phyloP scores from a whole-genome alignment of 805 yeast species.

The Sugiyamaella qingdaonensis region DNA sequence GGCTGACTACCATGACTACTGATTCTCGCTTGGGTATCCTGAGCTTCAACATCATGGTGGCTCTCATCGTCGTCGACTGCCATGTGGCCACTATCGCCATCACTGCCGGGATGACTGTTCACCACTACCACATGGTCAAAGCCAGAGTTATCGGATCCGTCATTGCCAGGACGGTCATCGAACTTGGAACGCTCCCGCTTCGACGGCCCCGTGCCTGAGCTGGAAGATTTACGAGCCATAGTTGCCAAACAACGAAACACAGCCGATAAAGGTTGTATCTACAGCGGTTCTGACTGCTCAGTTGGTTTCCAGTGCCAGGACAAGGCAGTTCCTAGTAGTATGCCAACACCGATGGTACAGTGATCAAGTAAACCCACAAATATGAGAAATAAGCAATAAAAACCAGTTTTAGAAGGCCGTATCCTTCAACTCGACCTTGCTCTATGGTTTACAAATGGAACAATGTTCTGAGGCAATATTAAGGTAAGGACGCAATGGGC shows the following conservation, averaged over 20 bases:
- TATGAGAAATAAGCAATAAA: too few species aligned
- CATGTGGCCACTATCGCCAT: conserved; percentile 98
- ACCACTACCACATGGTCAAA: neutral
- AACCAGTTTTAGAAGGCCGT: too few species aligned
- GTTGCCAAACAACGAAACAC: neutral
- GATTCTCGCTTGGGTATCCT: conserved; percentile 30
- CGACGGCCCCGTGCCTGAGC: neutral
- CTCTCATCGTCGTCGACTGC: conserved; percentile 65
- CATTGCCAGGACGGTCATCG: neutral
- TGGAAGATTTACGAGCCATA: neutral
- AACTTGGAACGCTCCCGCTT: neutral
- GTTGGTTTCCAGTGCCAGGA: too few species aligned
- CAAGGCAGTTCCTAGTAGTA: too few species aligned
- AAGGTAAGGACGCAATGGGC: neutral
- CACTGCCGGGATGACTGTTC: conserved; percentile 68
- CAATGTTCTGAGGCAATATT: neutral
- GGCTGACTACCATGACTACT: conserved; percentile 24
- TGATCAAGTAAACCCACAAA: too few species aligned
- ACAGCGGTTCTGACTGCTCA: too few species aligned
- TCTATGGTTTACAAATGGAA: too few species aligned
- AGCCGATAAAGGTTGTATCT: too few species aligned
- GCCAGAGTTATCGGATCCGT: neutral
- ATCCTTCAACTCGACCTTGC: too few species aligned
- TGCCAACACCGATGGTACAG: too few species aligned
- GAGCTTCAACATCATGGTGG: conserved; percentile 22